Percentiles rank a stretch among this genome's conserved stretches.
Conservation (phyloP, 441 rosid genomes). For the Erodium trifolium region DNA sequence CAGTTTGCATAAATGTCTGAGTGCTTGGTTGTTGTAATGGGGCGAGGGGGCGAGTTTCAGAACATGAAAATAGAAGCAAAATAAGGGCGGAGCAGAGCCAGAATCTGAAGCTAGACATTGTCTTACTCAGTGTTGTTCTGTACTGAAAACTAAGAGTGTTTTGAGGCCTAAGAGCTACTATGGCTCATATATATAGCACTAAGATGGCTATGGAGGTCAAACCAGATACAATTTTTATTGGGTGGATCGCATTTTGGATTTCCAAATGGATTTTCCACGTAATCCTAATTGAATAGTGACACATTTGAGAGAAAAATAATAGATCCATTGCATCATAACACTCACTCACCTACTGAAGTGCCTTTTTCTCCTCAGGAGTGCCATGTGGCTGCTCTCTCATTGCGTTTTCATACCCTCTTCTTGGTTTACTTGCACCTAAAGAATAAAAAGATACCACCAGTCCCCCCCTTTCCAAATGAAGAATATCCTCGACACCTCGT, state of each 20-base stretch:
- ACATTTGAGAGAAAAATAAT: neutral
- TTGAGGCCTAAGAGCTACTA: neutral
- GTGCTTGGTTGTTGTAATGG: conserved; percentile 14
- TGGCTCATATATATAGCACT: conserved; percentile 1
- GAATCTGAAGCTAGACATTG: conserved; percentile 28
- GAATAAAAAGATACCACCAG: conserved; percentile 10
- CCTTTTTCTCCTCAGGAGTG: conserved; percentile 2
- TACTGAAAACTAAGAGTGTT: conserved; percentile 3
- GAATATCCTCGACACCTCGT: conserved; percentile 7
- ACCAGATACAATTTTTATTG: conserved; percentile 7
- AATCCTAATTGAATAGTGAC: conserved; percentile 7
- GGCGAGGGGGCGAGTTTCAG: conserved; percentile 31
- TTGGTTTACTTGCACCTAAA: conserved; percentile 4
- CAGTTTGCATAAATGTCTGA: conserved; percentile 2
- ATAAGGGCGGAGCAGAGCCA: conserved; percentile 26
- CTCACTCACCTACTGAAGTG: conserved; percentile 10
- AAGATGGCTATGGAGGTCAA: conserved; percentile 3
- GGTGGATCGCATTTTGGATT: conserved; percentile 8
- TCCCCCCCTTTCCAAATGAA: conserved; percentile 7
- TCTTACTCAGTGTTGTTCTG: neutral
- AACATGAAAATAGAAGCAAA: conserved; percentile 25
- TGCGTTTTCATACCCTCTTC: neutral
- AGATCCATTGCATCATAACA: conserved; percentile 2
- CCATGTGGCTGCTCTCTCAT: conserved; percentile 9
- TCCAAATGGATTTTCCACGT: conserved; percentile 10